Percentiles rank a stretch among this genome's conserved stretches.
Evolutionary conservation across 345 rosid genomes (phyloP).

Genomic region (Eucalyptus grandis): DNA sequence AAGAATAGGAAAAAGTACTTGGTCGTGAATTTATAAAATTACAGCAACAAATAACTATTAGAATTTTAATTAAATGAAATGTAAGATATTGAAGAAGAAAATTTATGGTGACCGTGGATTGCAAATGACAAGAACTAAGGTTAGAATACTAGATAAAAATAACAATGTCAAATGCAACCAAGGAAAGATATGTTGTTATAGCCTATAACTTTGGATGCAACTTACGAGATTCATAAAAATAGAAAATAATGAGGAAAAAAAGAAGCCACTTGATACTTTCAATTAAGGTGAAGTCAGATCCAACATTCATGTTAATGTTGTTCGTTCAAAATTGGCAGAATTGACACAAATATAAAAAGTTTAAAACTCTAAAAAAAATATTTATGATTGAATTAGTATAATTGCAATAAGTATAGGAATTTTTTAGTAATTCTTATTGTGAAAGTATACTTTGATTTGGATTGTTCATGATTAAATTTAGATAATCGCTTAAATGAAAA

Average conservation of each 20-base stretch:
- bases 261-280: background rate
- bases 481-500: background rate
- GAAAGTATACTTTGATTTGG: background rate
- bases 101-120: background rate
- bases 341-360: too few species aligned
- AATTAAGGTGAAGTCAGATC: too few species aligned
- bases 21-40: too few species aligned
- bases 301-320: too few species aligned
- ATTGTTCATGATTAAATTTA: background rate
- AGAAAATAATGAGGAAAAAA: too few species aligned
- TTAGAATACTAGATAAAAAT: background rate
- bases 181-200: background rate
- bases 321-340: rapidly evolving
- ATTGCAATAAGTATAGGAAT: too few species aligned
- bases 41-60: background rate
- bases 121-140: background rate
- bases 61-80: too few species aligned
- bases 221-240: background rate
- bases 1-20: background rate
- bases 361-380: too few species aligned
- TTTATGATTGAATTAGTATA: too few species aligned
- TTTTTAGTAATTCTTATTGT: too few species aligned
- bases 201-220: background rate
- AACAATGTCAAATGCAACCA: background rate
- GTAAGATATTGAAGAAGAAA: background rate